These are phyloP conservation scores for Aristolochia fimbriata DNA, from an alignment of 164 flowering plant species.

Conservation along the genomic window DNA sequence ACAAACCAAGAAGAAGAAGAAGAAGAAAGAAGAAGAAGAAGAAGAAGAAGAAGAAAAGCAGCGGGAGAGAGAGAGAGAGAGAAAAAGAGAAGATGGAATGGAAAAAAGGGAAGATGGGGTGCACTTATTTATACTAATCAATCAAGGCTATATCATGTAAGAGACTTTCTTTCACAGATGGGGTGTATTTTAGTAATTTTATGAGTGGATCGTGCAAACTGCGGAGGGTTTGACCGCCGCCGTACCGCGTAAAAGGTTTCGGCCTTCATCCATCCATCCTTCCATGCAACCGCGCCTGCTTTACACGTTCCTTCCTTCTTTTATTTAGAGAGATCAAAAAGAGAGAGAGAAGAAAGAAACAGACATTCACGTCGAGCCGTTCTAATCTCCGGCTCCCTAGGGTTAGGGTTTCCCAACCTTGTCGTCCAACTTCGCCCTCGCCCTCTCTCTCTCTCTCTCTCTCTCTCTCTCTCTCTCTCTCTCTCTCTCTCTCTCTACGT, in stretches of 20 bases:
- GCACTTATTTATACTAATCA: conserved; percentile 2
- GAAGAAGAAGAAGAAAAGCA: neutral
- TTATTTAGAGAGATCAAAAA: neutral
- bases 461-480: neutral
- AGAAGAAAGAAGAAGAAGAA: neutral
- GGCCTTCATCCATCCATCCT: neutral
- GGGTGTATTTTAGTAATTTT: neutral
- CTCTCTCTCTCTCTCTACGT: neutral
- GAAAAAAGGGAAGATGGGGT: neutral
- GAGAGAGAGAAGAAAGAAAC: neutral
- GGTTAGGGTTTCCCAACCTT: conserved; percentile 1
- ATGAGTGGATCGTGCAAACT: conserved; percentile 1
- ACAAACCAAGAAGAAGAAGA: no score
- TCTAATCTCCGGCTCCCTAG: neutral
- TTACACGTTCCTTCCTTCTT: neutral
- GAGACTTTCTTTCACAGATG: neutral
- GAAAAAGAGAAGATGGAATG: neutral
- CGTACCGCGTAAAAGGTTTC: neutral
- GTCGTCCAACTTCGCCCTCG: neutral
- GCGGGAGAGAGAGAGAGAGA: neutral
- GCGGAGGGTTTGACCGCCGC: conserved; percentile 2
- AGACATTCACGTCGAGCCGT: conserved; percentile 2
- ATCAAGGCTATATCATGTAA: neutral
- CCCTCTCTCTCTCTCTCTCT: neutral
- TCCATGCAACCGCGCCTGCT: neutral